Conservation (phyloP, 2,329 filamentous ascomycete genomes). For the Paecilomyces fulvus region DNA sequence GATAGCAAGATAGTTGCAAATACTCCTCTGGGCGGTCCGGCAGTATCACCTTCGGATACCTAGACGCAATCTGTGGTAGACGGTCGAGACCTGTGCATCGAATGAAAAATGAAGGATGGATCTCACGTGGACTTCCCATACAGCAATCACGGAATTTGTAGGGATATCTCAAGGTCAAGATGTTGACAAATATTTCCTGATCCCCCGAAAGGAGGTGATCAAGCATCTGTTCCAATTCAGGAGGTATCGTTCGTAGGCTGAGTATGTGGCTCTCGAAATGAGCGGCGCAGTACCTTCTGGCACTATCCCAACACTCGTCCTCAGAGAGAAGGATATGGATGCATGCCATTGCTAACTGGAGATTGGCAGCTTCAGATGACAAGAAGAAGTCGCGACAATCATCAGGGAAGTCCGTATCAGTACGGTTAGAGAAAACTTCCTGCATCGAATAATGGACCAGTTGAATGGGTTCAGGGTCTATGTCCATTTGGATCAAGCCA, state of each 20-base stretch:
- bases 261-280: constrained; percentile 6
- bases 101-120: constrained; percentile 5
- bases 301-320: neutral
- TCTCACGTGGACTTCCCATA: constrained; percentile 1
- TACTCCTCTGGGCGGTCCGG: neutral
- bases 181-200: neutral
- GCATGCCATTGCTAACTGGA: constrained; percentile 4
- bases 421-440: constrained; percentile 1
- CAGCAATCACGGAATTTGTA: neutral
- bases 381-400: constrained; percentile 2
- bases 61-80: constrained; percentile 2
- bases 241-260: neutral
- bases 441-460: constrained; percentile 6
- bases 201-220: constrained; percentile 2
- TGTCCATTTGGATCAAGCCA: constrained; percentile 1
- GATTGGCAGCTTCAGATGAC: constrained; percentile 2
- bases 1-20: neutral
- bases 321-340: constrained; percentile 4
- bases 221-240: constrained; percentile 2
- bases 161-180: constrained; percentile 3
- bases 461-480: neutral
- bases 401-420: neutral
- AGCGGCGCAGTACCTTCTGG: neutral
- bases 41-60: neutral
- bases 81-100: constrained; percentile 2